phyloP scores from a whole-genome alignment of 1,139 yeast species.

The Kodamaea plutei region DNA sequence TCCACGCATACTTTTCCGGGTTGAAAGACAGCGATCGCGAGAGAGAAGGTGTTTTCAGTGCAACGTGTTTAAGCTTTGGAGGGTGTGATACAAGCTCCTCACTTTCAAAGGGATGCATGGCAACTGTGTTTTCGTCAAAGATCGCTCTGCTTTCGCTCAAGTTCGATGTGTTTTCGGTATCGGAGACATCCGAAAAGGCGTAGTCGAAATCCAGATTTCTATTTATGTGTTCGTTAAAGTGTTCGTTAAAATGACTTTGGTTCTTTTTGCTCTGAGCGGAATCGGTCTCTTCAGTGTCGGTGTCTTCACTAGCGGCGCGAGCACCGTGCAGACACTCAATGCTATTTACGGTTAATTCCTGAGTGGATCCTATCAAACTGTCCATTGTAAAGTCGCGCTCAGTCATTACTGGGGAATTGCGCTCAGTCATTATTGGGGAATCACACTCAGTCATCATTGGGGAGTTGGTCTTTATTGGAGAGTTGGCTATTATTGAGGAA shows the following conservation, averaged over 20 bases:
- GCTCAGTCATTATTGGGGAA: not conserved
- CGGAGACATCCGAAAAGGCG: too few species aligned
- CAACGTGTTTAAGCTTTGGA: conserved; percentile 1
- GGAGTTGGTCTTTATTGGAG: too few species aligned
- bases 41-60: not conserved
- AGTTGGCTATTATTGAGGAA: too few species aligned
- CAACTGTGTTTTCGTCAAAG: too few species aligned
- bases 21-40: conserved; percentile 1
- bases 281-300: not conserved
- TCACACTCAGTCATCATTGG: too few species aligned
- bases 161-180: not conserved
- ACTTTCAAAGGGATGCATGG: conserved; percentile 2
- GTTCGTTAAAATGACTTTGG: not conserved
- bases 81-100: not conserved
- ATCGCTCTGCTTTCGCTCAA: not conserved
- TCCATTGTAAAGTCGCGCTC: too few species aligned
- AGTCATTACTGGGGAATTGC: too few species aligned
- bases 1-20: conserved; percentile 1
- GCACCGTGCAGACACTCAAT: not conserved
- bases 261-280: not conserved
- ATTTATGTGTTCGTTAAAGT: not conserved
- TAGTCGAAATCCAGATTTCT: too few species aligned
- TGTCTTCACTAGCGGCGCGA: not conserved
- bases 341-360: not conserved
- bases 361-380: too few species aligned